Base-by-base conservation (phyloP, 1,139 yeast species). In the Lodderomyces parapsilosis region DNA sequence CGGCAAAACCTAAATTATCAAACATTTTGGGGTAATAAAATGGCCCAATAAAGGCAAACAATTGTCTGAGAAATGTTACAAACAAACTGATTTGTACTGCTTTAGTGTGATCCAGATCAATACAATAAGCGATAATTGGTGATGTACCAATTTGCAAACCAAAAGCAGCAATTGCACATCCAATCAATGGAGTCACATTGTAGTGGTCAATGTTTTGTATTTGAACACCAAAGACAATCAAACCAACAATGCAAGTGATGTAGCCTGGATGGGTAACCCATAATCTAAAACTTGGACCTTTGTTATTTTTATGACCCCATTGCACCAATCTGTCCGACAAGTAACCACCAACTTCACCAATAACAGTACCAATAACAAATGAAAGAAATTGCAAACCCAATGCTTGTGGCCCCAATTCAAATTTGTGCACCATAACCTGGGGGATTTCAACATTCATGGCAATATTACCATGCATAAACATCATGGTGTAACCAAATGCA, bases 341-440 rank as follows among this genome's bases (percentile, higher is more conserved):
- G 50, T 52, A 49, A n/a, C 59, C 59, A 17, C 58, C 58, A 20
- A 52, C 38, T 38, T 55, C 58, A 13, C 59, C 59, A 18, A 54
- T 20, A 7, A 55, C 40, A 24, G 53, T 43, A 13, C 59, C 59
- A 6, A 55, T 28, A 4, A 55, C 47, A 18, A 55, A 46, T 28
- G 54, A 45, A 17, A 55, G 34, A 36, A 54, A 55, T 45, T 55
- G 59, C 20, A 55, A 39, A 9, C 58, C 58, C 32, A 55, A 47
- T 25, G 50, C 53, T 39, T 55, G 58, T 6, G 57, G 49, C 30
- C 53, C 52, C 30, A 55, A 44, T 6, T 32, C 39, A 25, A 50
- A 55, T 39, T 53, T 53, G 13, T 43, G 43, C 22, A 43, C 46
- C 44, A 49, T 53, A 14, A 55, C 45, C n/a, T 42, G 38, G 8